Percentiles rank a stretch among this genome's conserved stretches.
Evolutionary conservation across 306 rosid genomes (phyloP).

Genomic region (Ammopiptanthus mongolicus): DNA sequence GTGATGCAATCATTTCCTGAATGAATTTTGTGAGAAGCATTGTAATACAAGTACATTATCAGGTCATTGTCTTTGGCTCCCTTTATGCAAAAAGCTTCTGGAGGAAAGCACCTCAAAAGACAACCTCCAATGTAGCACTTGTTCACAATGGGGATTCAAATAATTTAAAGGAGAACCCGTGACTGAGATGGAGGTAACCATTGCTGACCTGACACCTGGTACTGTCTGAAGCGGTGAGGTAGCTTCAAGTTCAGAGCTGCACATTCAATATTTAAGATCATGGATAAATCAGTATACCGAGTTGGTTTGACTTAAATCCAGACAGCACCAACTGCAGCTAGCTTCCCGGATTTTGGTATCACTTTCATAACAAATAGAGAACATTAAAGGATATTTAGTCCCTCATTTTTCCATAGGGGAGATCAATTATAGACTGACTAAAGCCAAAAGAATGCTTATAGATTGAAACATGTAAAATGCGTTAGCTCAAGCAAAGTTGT

Average conservation of each 20-base stretch:
- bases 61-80: slow-evolving; percentile 82
- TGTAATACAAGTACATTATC: slow-evolving; percentile 23
- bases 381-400: slow-evolving; percentile 15
- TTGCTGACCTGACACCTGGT: slow-evolving; percentile 28
- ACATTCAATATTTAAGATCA: slow-evolving; percentile 18
- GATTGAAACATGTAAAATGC: slow-evolving; percentile 14
- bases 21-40: not conserved
- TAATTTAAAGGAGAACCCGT: slow-evolving; percentile 43
- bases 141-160: slow-evolving; percentile 39
- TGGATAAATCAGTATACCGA: not conserved
- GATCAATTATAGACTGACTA: slow-evolving; percentile 22
- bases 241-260: slow-evolving; percentile 45
- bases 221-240: slow-evolving; percentile 33
- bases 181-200: slow-evolving; percentile 31
- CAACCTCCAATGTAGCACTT: slow-evolving; percentile 33
- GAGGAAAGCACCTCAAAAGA: slow-evolving; percentile 50
- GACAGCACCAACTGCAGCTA: slow-evolving; percentile 20
- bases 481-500: slow-evolving; percentile 17
- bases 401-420: slow-evolving; percentile 12
- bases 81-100: slow-evolving; percentile 70
- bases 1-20: slow-evolving; percentile 13
- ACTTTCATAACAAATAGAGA: slow-evolving; percentile 6
- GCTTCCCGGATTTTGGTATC: slow-evolving; percentile 8
- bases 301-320: slow-evolving; percentile 17
- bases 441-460: slow-evolving; percentile 21